Evolutionary conservation across 306 rosid species (phyloP).

Genomic region (Aeschynomene evenia): DNA sequence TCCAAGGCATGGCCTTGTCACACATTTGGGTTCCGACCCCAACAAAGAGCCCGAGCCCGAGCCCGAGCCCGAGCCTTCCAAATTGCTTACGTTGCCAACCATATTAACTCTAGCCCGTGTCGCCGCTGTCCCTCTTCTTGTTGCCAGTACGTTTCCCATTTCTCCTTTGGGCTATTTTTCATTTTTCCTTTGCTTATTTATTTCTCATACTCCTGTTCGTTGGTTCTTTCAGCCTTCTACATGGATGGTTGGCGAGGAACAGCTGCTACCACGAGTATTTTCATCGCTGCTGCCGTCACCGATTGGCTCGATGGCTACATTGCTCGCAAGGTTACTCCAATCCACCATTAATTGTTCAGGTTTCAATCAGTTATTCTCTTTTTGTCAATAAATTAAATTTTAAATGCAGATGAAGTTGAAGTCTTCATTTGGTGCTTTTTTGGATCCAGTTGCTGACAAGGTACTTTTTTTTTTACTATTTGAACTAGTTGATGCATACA

Average conservation of each 20-base stretch:
- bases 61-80: slow-evolving; percentile 40
- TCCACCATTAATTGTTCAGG: not conserved
- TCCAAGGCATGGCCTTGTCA: slow-evolving; percentile 39
- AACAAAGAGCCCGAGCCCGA: not conserved
- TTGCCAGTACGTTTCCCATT: slow-evolving; percentile 52
- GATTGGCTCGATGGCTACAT: slow-evolving; percentile 99
- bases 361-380: not conserved
- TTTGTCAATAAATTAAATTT: not conserved
- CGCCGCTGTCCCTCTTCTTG: slow-evolving; percentile 83
- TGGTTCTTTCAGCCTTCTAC: slow-evolving; percentile 69
- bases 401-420: slow-evolving; percentile 78
- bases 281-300: slow-evolving; percentile 75
- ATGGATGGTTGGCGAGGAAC: slow-evolving; percentile 82
- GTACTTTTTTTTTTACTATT: no score
- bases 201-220: no score
- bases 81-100: slow-evolving; percentile 87
- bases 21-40: slow-evolving; percentile 29
- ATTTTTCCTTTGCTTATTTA: not conserved
- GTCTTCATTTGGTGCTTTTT: slow-evolving; percentile 95
- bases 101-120: slow-evolving; percentile 88
- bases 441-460: slow-evolving; percentile 99
- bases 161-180: not conserved
- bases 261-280: slow-evolving; percentile 77
- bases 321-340: slow-evolving; percentile 78
- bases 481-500: not conserved